Evolutionary conservation across 176 grass and related monocot genomes (phyloP), one percentile per base, ranked within the genome.

Genomic region (Pontederia crassipes): DNA sequence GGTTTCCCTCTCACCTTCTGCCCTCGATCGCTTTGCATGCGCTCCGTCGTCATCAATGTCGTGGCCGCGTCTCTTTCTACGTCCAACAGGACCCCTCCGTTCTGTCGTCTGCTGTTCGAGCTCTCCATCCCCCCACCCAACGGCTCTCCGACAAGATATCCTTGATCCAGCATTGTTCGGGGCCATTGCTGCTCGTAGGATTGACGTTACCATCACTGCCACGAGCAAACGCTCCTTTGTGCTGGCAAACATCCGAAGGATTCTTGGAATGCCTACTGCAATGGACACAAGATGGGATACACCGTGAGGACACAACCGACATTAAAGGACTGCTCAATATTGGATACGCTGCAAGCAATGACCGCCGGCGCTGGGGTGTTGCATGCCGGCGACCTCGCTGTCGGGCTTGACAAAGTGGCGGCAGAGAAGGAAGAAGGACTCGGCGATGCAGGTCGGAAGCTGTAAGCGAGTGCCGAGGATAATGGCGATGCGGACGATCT

Each of bases 381-480:
- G n/a, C 71, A 58, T 1, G 47, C 14, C 1, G 50, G 32, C 32
- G 32, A 40, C 32, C 32, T 40, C 40, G 45, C 28, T 12, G 35
- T 5, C 8, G 28, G 55, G n/a, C 49, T 28, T 17, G 16, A 54
- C 17, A 29, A 11, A 12, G 17, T 45, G 17, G 68, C 61, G 13
- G 18, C 24, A 0, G 4, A 54, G 17, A 24, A 71, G 45, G 48
- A 6, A 8, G 52, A 29, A 9, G 46, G 14, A 3, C 55, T 17
- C 0, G 82, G 24, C 11, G 72, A 79, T 80, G 75, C 69, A 97
- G 92, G 78, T 57, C 80, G 80, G 68, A 88, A 85, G 55, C 74
- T 91, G n/a, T 83, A 86, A 8, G 92, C 83, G 45, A 97, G 88
- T 78, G 92, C 92, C 0, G 92, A 91, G 62, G 92, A 88, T 73